Evolutionary conservation across 208 protist genomes (phyloP).

Genomic region (Strigomonas culicis): DNA sequence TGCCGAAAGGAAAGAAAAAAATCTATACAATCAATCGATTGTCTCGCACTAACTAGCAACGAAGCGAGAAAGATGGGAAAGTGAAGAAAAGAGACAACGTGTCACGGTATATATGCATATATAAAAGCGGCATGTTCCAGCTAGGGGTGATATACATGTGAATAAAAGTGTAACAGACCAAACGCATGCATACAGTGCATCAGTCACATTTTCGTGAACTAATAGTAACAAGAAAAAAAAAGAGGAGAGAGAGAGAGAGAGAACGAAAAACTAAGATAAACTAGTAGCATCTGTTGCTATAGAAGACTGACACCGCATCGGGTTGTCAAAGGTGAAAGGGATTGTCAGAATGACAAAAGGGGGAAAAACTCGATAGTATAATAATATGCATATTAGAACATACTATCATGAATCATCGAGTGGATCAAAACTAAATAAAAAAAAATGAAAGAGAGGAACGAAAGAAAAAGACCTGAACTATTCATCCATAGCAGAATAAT

Average conservation of each 20-base stretch:
- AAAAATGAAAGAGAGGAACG: not conserved
- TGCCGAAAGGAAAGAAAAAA: constrained; percentile 12
- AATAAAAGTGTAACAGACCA: not conserved
- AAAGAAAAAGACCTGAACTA: not conserved
- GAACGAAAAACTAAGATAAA: constrained; percentile 3
- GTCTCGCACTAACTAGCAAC: too few relatives aligned
- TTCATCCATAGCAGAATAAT: not conserved
- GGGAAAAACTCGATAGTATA: not conserved
- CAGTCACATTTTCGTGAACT: not conserved
- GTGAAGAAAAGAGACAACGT: too few relatives aligned
- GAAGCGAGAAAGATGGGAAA: too few relatives aligned
- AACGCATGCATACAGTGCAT: not conserved
- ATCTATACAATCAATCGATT: not conserved
- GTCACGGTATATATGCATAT: too few relatives aligned
- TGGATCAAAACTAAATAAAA: constrained; percentile 4
- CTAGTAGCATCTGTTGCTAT: not conserved
- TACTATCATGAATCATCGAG: too few relatives aligned
- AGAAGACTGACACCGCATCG: not conserved
- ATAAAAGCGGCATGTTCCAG: too few relatives aligned
- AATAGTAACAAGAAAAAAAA: constrained; percentile 20
- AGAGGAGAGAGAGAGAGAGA: constrained; percentile 14
- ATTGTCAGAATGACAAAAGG: constrained; percentile 10
- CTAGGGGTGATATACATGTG: too few relatives aligned
- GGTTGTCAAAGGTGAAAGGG: not conserved
- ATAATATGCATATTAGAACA: constrained; percentile 6